A percentile compares a stretch with the other conserved stretches of the same genome.
phyloP scores from a whole-genome alignment of 441 rosid genomes.

The Pelargonium cotyledonis region DNA sequence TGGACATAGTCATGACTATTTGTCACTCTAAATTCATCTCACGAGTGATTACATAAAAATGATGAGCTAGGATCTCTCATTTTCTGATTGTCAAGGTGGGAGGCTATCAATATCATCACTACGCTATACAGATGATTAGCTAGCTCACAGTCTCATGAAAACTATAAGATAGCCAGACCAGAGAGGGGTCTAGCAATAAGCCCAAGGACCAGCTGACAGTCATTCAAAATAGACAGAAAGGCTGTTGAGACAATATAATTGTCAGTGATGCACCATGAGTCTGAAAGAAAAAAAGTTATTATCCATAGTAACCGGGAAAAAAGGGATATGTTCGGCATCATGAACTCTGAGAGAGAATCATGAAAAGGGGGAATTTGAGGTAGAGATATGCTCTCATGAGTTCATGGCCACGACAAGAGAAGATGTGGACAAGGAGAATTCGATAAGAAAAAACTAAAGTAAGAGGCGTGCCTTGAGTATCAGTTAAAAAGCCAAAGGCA shows the following conservation, averaged over 20 bases:
- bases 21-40: neutral
- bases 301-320: neutral
- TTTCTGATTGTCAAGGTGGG: neutral
- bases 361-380: conserved; percentile 8
- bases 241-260: neutral
- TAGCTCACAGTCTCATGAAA: neutral
- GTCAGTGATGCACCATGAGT: neutral
- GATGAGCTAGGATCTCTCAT: neutral
- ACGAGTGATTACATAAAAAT: neutral
- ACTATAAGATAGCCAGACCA: neutral
- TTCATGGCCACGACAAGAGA: conserved; percentile 12
- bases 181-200: neutral
- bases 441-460: neutral
- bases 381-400: conserved; percentile 12
- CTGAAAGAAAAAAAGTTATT: neutral
- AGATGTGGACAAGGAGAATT: conserved; percentile 16
- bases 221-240: neutral
- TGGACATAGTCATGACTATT: neutral
- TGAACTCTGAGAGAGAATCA: conserved; percentile 14
- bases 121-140: neutral
- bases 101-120: neutral
- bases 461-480: conserved; percentile 2
- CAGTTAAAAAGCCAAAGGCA: conserved; percentile 16
- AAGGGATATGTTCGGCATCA: conserved; percentile 14
- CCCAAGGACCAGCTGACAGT: conserved; percentile 9